These are phyloP conservation scores for Solanum hybrid DNA, from an alignment of 305 asterid species.

Conservation along the genomic window DNA sequence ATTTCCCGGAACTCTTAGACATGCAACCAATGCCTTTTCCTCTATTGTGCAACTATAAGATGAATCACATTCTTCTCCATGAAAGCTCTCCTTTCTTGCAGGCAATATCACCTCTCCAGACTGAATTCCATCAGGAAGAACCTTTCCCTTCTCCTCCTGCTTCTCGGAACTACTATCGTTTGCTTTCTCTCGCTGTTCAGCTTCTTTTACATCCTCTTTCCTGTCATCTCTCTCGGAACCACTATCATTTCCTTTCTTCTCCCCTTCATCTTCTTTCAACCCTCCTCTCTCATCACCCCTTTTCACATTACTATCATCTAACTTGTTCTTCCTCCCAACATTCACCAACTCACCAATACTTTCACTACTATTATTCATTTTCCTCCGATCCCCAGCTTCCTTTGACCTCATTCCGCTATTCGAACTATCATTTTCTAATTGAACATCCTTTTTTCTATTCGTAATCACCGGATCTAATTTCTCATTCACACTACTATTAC, in stretches of 20 bases:
- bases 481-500: conserved; percentile 19
- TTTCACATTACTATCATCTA: neutral
- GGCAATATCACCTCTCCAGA: conserved; percentile 21
- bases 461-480: conserved; percentile 21
- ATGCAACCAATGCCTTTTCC: conserved; percentile 63
- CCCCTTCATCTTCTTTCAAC: neutral
- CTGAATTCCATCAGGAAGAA: conserved; percentile 11
- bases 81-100: conserved; percentile 21
- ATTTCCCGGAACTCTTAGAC: conserved; percentile 82
- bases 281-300: neutral
- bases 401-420: conserved; percentile 12
- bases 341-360: neutral
- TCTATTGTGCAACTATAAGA: conserved; percentile 63
- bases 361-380: neutral
- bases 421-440: neutral
- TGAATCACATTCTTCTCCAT: conserved; percentile 62
- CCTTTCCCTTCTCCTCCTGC: conserved; percentile 27
- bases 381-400: neutral
- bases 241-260: neutral
- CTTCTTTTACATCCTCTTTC: conserved; percentile 8
- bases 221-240: neutral
- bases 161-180: conserved; percentile 4
- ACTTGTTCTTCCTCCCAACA: neutral
- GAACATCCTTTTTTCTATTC: conserved; percentile 7
- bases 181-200: conserved; percentile 10